Base-by-base conservation (phyloP, 176 grass and related monocot species). In the Dactylis glomerata region DNA sequence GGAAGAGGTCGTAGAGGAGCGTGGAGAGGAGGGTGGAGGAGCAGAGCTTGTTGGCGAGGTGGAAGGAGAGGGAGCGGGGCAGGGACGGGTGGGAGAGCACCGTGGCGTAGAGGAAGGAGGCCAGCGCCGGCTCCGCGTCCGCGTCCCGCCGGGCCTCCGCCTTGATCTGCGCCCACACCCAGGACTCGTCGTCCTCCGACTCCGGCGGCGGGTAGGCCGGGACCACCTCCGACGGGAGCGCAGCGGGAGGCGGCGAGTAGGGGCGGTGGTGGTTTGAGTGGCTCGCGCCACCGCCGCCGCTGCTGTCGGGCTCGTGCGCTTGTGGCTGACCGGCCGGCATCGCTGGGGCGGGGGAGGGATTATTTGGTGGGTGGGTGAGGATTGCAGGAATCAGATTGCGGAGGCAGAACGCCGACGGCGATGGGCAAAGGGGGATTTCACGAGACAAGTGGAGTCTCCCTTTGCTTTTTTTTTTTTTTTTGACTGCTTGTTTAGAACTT, bases 21-120 rank as follows among this genome's bases (percentile, higher is more conserved):
- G 92, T 98, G 50, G 96, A 98, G 59, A 95, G 84, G 14, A 98
- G 92, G 0, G 93, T 98, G 49, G 93, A 95, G 85, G 96, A 98
- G 89, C 91, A 92, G 49, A 95, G 89, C 89, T 98, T 98, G 83
- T 98, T 98, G 67, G 96, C 93, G 76, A 98, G 96, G 85, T 95
- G 96, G 87, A 98, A 98, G 61, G 93, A 88, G 80, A 98, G 93
- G 34, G 96, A 98, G 2, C 96, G 84, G 4, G 87, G 66, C 14
- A 98, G 91, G n/a, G 93, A 98, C 3, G 91, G 93, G 85, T 98
- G 96, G 71, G 96, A 92, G 37, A 98, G 87, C 44, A 98, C 91
- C 22, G 96, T 95, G 77, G 96, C 93, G 77, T 98, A 95, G 68
- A 98, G 96, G 91, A 85, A 98, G n/a, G 90, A 93, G 10, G 96